A percentile compares a stretch with the other conserved stretches of the same genome.
phyloP scores from a whole-genome alignment of 192 early-diverging fungal species.

The Podila epicladia region DNA sequence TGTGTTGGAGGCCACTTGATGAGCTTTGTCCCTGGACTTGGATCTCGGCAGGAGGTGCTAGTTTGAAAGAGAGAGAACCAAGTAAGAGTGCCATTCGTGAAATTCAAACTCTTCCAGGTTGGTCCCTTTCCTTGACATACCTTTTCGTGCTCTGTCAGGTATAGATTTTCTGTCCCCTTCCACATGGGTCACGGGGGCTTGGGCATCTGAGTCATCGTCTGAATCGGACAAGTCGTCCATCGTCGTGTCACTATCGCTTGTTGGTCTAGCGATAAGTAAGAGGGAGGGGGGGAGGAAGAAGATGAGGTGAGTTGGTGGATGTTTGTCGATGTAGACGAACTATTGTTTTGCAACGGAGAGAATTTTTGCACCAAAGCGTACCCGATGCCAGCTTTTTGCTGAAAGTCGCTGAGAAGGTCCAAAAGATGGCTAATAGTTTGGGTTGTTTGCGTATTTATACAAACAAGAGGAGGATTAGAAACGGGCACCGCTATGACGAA shows the following conservation, averaged over 20 bases:
- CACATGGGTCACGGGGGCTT: neutral
- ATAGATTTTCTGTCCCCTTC: conserved; percentile 3
- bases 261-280: conserved; percentile 20
- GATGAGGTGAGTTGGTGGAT: neutral
- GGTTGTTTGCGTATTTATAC: neutral
- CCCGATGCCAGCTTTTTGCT: conserved; percentile 37
- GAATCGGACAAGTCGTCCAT: conserved; percentile 35
- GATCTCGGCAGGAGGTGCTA: no score
- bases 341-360: neutral
- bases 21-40: no score
- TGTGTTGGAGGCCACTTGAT: no score
- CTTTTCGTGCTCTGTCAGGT: neutral
- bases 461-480: neutral
- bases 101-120: no score
- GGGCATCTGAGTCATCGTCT: conserved; percentile 12
- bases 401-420: conserved; percentile 44
- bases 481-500: neutral
- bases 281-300: neutral
- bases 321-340: neutral
- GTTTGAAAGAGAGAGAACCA: neutral
- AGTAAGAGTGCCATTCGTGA: neutral
- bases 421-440: conserved; percentile 31
- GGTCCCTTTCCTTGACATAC: neutral
- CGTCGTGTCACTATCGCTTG: conserved; percentile 45
- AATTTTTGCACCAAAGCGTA: neutral